These are phyloP conservation scores for Metarhizium humberi DNA, from an alignment of 2,329 filamentous ascomycete species.

Conservation along the genomic window DNA sequence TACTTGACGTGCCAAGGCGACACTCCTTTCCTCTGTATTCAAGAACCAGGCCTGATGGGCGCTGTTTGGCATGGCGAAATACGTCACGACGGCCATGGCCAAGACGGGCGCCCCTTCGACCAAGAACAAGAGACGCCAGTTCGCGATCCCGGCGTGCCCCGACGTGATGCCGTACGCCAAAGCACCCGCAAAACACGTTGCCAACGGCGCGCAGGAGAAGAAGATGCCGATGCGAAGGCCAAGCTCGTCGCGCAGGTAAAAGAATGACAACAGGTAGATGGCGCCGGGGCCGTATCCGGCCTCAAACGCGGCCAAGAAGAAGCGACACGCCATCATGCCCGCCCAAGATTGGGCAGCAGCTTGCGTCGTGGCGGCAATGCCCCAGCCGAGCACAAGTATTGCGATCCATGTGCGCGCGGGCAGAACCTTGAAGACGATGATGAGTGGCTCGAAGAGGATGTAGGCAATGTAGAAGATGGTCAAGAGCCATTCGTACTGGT, in stretches of 20 bases:
- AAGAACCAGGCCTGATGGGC: conserved; percentile 9
- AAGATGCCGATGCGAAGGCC: conserved; percentile 28
- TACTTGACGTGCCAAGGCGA: conserved; percentile 5
- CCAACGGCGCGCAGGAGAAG: conserved; percentile 51
- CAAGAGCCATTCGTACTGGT: conserved; percentile 12
- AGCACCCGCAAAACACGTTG: conserved; percentile 58
- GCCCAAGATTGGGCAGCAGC: conserved; percentile 35
- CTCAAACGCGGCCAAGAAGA: conserved; percentile 27
- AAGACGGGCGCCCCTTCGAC: conserved; percentile 33
- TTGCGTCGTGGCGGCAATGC: conserved; percentile 24
- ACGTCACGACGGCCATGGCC: conserved; percentile 19
- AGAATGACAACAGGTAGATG: conserved; percentile 25
- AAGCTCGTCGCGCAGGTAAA: conserved; percentile 25
- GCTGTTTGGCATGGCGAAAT: conserved; percentile 16
- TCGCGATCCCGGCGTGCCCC: conserved; percentile 42
- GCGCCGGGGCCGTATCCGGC: conserved; percentile 23
- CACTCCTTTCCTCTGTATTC: conserved; percentile 10
- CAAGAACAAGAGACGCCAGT: conserved; percentile 57
- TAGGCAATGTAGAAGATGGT: conserved; percentile 15
- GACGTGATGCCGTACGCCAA: conserved; percentile 57
- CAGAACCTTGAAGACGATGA: conserved; percentile 7
- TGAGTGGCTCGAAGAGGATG: conserved; percentile 10
- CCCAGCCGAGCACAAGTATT: conserved; percentile 7
- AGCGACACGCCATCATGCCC: conserved; percentile 32
- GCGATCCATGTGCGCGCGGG: conserved; percentile 4